Base-by-base conservation (phyloP, 345 rosid genomes). In the Murraya koenigii region DNA sequence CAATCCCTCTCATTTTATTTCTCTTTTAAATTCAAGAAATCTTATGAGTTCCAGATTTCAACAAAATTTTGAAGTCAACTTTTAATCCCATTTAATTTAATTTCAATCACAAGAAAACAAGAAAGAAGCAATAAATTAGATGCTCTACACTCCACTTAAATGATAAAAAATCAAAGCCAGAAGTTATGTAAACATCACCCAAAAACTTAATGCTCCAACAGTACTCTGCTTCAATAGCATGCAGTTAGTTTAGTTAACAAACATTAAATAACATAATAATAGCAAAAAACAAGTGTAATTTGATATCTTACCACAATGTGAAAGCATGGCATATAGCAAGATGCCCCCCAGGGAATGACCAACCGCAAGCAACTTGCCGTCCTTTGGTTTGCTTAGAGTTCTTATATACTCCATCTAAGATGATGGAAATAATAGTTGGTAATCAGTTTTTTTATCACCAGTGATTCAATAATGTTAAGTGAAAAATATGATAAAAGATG, bases 321-420 rank as follows among this genome's bases (percentile, higher is more conserved):
- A 89, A 23, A 92, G 89, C 87, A 92, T 76, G 14, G 98, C 90
- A 77, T 93, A 95, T 62, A 95, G 87, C 89, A 95, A 82, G 76
- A 93, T 95, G 39, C 99, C 99, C 32, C 97, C 98, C 99, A 95
- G 93, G 61, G 99, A 95, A 82, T 93, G 99, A 80, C 99, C 99
- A 81, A 95, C 74, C 1, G 97, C 98, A 47, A 89, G 89, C 82
- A 95, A 67, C 75, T 87, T 93, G 23, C 91, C 91, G 78, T 95
- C 98, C 75, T 85, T 83, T 41, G 99, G 89, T 72, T 84, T 80
- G 83, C 85, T 83, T 74, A 82, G 81, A 61, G 66, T 70, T 86
- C 87, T 88, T 83, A 95, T 83, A 79, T 92, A 95, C 69, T 92
- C 96, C 88, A 95, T 90, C 98, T 95, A 78, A n/a, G 79, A 81